Conservation (phyloP, 306 rosid genomes). For the Prunus kanzakura region DNA sequence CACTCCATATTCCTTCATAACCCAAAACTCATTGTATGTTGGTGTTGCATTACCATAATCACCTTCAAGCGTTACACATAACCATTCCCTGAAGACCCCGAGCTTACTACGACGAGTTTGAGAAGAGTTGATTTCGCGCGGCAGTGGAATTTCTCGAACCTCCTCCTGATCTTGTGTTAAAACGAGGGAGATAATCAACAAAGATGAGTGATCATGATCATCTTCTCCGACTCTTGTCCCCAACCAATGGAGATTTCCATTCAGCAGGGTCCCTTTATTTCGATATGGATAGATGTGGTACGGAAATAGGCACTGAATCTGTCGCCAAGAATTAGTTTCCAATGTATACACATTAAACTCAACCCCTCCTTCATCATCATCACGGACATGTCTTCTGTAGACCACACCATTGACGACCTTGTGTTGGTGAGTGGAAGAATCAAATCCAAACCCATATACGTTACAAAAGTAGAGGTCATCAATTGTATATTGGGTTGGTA, state of each 20-base stretch:
- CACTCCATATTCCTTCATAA: conserved; percentile 3
- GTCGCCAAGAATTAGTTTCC: background rate
- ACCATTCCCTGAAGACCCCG: background rate
- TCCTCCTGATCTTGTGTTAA: background rate
- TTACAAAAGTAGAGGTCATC: too few species aligned
- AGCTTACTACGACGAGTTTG: background rate
- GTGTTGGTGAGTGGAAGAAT: background rate
- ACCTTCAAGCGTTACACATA: too few species aligned
- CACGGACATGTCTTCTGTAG: too few species aligned
- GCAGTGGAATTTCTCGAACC: background rate
- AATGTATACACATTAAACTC: background rate
- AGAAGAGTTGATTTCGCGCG: too few species aligned
- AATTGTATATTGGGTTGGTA: too few species aligned
- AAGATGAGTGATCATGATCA: background rate
- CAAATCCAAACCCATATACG: background rate
- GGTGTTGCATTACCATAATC: background rate
- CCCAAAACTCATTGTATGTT: background rate
- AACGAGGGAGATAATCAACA: background rate
- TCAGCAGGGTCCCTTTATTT: background rate
- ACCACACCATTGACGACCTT: background rate
- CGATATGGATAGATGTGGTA: background rate
- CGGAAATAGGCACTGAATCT: background rate
- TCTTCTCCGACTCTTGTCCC: too few species aligned
- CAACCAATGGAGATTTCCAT: conserved; percentile 1
- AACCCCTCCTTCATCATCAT: background rate